A percentile compares a stretch with the other conserved stretches of the same genome.
Conservation (phyloP, 805 yeast species). For the Yamadazyma scolyti region DNA sequence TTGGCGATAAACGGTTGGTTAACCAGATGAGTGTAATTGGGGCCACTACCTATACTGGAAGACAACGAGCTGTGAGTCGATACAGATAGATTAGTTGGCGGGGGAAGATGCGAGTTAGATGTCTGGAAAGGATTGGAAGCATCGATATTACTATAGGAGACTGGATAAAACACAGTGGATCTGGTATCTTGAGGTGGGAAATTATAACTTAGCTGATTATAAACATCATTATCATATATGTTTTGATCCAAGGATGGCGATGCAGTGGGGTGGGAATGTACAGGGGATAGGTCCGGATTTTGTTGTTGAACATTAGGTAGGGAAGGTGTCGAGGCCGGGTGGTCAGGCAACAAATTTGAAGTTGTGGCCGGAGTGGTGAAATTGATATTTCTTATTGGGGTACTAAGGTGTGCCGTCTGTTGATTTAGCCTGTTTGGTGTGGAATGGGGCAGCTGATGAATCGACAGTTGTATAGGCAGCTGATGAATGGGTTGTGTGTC, state of each 20-base stretch:
- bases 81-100: too few species aligned
- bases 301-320: background rate
- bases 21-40: too few species aligned
- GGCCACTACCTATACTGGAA: too few species aligned
- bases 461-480: too few species aligned
- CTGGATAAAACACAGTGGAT: constrained; percentile 3
- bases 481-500: too few species aligned
- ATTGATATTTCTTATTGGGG: constrained; percentile 6
- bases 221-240: constrained; percentile 9
- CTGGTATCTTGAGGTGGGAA: constrained; percentile 14
- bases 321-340: constrained; percentile 1
- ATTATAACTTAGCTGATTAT: constrained; percentile 15
- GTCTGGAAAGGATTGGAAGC: too few species aligned
- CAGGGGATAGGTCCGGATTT: constrained; percentile 3
- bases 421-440: constrained; percentile 1
- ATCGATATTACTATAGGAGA: too few species aligned
- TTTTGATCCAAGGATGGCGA: constrained; percentile 7
- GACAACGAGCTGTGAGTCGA: too few species aligned
- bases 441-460: constrained; percentile 3
- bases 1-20: too few species aligned
- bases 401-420: background rate
- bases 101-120: background rate
- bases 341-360: background rate
- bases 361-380: constrained; percentile 4
- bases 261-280: constrained; percentile 6